Percentiles rank a stretch among this genome's conserved stretches.
Evolutionary conservation across 768 basidiomycete genomes (phyloP).

Genomic region (Russula emetica): DNA sequence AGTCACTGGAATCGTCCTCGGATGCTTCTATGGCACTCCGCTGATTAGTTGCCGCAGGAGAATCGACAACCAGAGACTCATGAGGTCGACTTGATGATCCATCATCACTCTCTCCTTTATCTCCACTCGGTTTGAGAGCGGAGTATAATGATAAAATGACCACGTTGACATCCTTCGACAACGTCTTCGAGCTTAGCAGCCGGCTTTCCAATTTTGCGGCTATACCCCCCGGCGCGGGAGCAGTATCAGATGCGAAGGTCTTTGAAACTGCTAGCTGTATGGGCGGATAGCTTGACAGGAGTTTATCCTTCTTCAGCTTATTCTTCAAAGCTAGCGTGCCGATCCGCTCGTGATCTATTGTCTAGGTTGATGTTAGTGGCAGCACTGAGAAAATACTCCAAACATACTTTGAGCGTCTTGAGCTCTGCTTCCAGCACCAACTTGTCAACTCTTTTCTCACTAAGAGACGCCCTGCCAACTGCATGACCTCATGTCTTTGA

Average conservation of each 20-base stretch:
- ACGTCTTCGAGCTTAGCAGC: slow-evolving; percentile 70
- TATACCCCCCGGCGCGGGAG: slow-evolving; percentile 39
- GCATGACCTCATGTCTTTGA: neutral
- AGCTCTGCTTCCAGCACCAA: slow-evolving; percentile 57
- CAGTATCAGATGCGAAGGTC: slow-evolving; percentile 26
- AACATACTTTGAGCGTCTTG: slow-evolving; percentile 57
- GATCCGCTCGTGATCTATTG: slow-evolving; percentile 52
- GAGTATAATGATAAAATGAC: slow-evolving; percentile 49
- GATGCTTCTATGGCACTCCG: neutral
- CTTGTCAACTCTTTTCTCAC: slow-evolving; percentile 39
- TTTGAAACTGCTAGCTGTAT: slow-evolving; percentile 34
- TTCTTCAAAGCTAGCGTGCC: slow-evolving; percentile 62
- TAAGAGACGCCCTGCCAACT: slow-evolving; percentile 35
- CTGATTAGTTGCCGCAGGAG: neutral
- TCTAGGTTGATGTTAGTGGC: slow-evolving; percentile 38
- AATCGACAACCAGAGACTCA: neutral
- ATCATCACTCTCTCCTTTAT: neutral
- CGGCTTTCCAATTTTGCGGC: slow-evolving; percentile 63
- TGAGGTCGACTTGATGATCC: neutral
- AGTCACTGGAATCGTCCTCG: slow-evolving; percentile 40
- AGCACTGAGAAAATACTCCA: neutral
- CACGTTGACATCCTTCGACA: slow-evolving; percentile 54
- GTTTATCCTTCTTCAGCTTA: slow-evolving; percentile 70
- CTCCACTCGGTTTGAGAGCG: slow-evolving; percentile 36
- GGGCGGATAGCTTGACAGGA: slow-evolving; percentile 45